Base-by-base conservation (phyloP, 495 filamentous ascomycete species). In the Echria macrotheca region DNA sequence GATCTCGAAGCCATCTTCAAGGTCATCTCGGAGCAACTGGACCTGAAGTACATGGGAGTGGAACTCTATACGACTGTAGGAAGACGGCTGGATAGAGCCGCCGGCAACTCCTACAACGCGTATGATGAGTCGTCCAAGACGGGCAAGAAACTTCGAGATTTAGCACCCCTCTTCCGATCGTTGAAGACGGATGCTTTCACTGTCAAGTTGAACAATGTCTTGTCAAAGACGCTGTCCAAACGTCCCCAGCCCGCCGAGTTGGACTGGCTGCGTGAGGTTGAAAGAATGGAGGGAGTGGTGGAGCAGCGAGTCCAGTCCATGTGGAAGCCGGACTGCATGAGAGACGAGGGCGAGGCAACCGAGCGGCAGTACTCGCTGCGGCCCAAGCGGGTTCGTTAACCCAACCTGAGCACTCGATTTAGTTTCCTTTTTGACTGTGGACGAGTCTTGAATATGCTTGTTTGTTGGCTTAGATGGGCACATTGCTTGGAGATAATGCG, bases 121-220 rank as follows among this genome's bases (percentile, higher is more conserved):
- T 8, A 31, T 14, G 12, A 22, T 2, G 45, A 39, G 32, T 18
- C 19, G 14, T 23, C 12, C 11, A 7, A 1, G 2, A 8, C 22
- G 15, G 17, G 17, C 17, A n/a, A 12, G 15, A 19, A 19, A 21
- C 10, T 44, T 18, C 10, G 6, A 32, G 39, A 36, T 14, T 51
- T 39, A 41, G 39, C 40, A 14, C 40, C 23, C 10, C 22, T 51
- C 33, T 36, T 51, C 11, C 26, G 23, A 17, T n/a, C 23, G 39
- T 26, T 44, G 29, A 17, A 19, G n/a, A 38, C 41, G 0, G 32
- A 28, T 23, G 15, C 5, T n/a, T 44, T 51, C 11, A 10, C 7
- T 31, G 21, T 51, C 8, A 12, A 12, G 19, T 18, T 24, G 22
- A 18, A 18, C 24, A 18, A 44, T 17, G 7, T 15, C 6, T 9